phyloP scores from a whole-genome alignment of 805 yeast genomes.

The Tetrapisispora arboricola region DNA sequence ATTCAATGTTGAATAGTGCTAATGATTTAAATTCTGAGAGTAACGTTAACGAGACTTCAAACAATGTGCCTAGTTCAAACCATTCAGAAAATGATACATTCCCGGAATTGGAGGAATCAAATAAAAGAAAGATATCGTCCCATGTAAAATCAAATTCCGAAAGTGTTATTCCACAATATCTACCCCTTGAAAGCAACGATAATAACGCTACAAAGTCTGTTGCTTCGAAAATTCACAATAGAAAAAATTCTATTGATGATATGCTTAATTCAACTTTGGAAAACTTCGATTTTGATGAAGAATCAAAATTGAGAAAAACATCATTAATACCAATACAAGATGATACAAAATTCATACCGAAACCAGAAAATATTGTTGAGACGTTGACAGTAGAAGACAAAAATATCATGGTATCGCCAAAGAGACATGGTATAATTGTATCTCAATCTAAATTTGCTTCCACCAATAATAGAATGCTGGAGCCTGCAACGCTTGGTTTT shows the following conservation, averaged over 20 bases:
- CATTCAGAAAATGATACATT: background rate
- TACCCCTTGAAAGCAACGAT: background rate
- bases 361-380: background rate
- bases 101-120: background rate
- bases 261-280: conserved; percentile 18
- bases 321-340: background rate
- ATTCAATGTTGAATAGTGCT: background rate
- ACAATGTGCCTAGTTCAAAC: background rate
- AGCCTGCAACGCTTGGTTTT: too few species aligned
- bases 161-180: conserved; percentile 4
- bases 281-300: conserved; percentile 9
- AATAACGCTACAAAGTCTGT: background rate
- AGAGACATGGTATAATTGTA: conserved; percentile 3
- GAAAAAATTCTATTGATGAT: conserved; percentile 16
- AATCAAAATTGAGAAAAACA: conserved; percentile 4
- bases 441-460: background rate
- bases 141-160: conserved; percentile 5
- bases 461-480: background rate
- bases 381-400: background rate
- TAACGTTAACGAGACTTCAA: background rate
- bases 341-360: background rate
- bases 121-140: background rate
- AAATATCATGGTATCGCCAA: conserved; percentile 1
- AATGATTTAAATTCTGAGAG: conserved; percentile 1
- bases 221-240: conserved; percentile 5